These are phyloP conservation scores for Bipolaris oryzae DNA, from an alignment of 2,329 filamentous ascomycete species.

Conservation along the genomic window DNA sequence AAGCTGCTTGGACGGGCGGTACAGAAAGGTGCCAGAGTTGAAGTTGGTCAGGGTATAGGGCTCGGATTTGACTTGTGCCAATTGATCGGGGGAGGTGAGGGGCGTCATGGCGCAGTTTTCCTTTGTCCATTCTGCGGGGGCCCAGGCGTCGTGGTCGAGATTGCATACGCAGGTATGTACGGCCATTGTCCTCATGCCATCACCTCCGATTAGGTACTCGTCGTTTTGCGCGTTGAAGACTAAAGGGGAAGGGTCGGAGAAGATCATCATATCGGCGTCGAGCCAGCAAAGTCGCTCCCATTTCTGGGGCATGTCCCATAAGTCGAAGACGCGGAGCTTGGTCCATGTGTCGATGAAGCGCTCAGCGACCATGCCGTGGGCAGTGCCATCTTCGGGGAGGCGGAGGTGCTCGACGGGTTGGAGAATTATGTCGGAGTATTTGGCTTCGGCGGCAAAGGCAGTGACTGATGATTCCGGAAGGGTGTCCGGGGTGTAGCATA, in stretches of 20 bases:
- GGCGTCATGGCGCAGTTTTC: conserved; percentile 58
- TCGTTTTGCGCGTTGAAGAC: conserved; percentile 54
- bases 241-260: conserved; percentile 45
- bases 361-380: conserved; percentile 54
- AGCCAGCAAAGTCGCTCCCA: conserved; percentile 56
- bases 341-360: conserved; percentile 63
- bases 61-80: conserved; percentile 42
- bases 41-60: conserved; percentile 54
- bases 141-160: conserved; percentile 58
- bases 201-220: conserved; percentile 22
- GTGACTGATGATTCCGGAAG: conserved; percentile 50
- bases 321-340: conserved; percentile 60
- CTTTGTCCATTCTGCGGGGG: conserved; percentile 55
- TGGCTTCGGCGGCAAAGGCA: conserved; percentile 52
- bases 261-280: conserved; percentile 60
- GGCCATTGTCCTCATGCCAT: conserved; percentile 51
- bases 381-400: conserved; percentile 38
- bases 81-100: conserved; percentile 39
- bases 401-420: conserved; percentile 51
- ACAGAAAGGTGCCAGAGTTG: conserved; percentile 61
- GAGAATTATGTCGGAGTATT: conserved; percentile 50
- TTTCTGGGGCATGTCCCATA: conserved; percentile 33
- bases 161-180: conserved; percentile 62
- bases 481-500: conserved; percentile 55
- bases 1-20: conserved; percentile 51